Evolutionary conservation across 2,329 filamentous ascomycete species (phyloP), one percentile per base, ranked within the genome.

Genomic region (Calonectria pteridis): DNA sequence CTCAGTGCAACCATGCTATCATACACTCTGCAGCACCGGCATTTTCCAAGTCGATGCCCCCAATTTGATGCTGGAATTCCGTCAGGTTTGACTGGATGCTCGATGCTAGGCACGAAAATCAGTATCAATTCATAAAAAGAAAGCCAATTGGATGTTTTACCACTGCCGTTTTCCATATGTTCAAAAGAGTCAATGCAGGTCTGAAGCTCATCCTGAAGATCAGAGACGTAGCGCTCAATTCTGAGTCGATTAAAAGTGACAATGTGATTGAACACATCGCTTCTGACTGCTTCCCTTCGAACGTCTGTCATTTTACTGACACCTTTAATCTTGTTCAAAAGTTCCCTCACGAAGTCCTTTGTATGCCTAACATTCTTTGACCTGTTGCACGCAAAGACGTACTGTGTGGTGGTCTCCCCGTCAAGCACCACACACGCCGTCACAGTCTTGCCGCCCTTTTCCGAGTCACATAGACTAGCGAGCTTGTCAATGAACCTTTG

Each of bases 331-430:
- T 59, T 78, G 0, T 5, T 18, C 4, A 82, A 10, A 0, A 82
- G 37, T 6, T 53, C n/a, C 1, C 18, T 11, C 0, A 81, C 23
- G 13, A 79, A 81, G 0, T 37, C 26, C 1, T 20, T 51, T 0
- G 76, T 75, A 0, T 29, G 58, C 0, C 11, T 1, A 0, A 81
- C 64, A 3, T 59, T 63, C 0, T 29, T 2, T 73, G 9, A 77
- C 28, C 78, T 72, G 49, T 85, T 85, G 2, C 80, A 84, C 0
- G 77, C 82, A 70, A 85, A 77, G 7, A 79, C 68, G 35, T 84
- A 85, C 1, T 76, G 69, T n/a, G 83, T 72, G 11, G 66, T 71
- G 0, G 83, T 77, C 2, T 78, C 78, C 5, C 75, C 73, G 9
- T 83, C 75, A 0, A 84, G 71, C 0, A 85, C 75, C 0, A 78